phyloP scores from a whole-genome alignment of 73 alveolate species.

The Blepharisma stoltei region DNA sequence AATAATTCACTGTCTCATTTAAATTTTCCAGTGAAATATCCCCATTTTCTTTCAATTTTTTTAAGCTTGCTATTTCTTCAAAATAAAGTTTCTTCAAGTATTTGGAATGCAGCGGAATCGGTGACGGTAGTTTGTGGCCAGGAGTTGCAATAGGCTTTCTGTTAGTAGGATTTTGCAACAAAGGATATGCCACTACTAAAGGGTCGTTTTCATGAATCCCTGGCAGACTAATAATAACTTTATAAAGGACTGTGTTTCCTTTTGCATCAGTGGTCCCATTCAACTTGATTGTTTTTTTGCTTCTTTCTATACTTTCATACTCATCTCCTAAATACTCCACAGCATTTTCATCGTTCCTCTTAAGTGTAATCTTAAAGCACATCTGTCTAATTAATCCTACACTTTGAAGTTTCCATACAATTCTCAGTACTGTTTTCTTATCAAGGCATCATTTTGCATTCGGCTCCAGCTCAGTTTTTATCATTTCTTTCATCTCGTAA shows the following conservation, averaged over 20 bases:
- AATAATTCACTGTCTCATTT: no score
- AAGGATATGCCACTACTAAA: constrained; percentile 13
- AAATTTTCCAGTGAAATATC: no score
- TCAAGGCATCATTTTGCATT: constrained; percentile 29
- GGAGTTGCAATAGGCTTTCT: not conserved
- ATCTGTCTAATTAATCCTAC: not conserved
- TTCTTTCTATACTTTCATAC: not conserved
- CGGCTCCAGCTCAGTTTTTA: constrained; percentile 17
- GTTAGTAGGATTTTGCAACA: constrained; percentile 7
- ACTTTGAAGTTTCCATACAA: constrained; percentile 10
- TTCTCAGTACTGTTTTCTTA: constrained; percentile 25
- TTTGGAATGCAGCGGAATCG: no score
- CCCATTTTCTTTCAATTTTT: no score
- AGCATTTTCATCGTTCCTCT: not conserved
- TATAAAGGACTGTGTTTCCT: not conserved
- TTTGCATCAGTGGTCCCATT: not conserved
- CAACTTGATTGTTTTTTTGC: not conserved
- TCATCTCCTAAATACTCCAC: not conserved
- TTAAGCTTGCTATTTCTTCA: no score
- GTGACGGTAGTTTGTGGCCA: no score
- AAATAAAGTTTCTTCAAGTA: no score
- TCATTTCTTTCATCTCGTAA: constrained; percentile 24
- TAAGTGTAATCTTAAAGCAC: not conserved
- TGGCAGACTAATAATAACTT: not conserved
- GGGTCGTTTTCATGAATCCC: not conserved